These are phyloP conservation scores for Thoreauomyces humboldtii DNA, from an alignment of 192 early-diverging fungal species.

Conservation along the genomic window DNA sequence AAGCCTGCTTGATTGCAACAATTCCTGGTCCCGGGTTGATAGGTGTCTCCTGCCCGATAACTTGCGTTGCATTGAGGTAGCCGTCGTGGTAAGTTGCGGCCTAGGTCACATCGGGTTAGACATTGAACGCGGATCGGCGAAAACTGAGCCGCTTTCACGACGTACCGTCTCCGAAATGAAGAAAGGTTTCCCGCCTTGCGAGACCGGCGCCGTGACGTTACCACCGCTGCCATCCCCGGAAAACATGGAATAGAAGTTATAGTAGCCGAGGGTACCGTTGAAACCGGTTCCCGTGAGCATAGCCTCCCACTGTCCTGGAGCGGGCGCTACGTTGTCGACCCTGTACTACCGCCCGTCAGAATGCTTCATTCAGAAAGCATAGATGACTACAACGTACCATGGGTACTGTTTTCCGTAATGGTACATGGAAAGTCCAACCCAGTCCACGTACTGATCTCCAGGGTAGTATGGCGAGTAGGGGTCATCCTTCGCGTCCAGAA, in stretches of 20 bases:
- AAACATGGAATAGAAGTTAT: conserved; percentile 43
- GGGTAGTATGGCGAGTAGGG: conserved; percentile 53
- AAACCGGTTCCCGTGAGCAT: conserved; percentile 26
- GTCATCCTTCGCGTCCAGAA: conserved; percentile 39
- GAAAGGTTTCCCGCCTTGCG: conserved; percentile 41
- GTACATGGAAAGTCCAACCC: conserved; percentile 48
- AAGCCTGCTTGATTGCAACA: conserved; percentile 41
- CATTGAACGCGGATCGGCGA: too few relatives aligned
- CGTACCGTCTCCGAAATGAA: conserved; percentile 39
- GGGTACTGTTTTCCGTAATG: conserved; percentile 38
- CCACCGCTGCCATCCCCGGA: conserved; percentile 28
- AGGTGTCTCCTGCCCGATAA: background rate
- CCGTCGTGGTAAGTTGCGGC: conserved; percentile 4
- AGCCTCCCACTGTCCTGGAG: conserved; percentile 21
- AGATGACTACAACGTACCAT: conserved; percentile 33
- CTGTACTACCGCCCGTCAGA: background rate
- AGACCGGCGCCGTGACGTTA: conserved; percentile 13
- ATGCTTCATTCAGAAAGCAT: background rate
- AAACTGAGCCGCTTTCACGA: too few relatives aligned
- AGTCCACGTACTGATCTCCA: conserved; percentile 51
- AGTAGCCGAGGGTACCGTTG: conserved; percentile 2
- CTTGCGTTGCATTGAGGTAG: conserved; percentile 2
- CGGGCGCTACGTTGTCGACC: conserved; percentile 23
- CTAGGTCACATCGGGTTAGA: too few relatives aligned
- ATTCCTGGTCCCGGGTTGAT: conserved; percentile 22